phyloP scores from a whole-genome alignment of 2,329 filamentous ascomycete species.

The Scedosporium dehoogii region DNA sequence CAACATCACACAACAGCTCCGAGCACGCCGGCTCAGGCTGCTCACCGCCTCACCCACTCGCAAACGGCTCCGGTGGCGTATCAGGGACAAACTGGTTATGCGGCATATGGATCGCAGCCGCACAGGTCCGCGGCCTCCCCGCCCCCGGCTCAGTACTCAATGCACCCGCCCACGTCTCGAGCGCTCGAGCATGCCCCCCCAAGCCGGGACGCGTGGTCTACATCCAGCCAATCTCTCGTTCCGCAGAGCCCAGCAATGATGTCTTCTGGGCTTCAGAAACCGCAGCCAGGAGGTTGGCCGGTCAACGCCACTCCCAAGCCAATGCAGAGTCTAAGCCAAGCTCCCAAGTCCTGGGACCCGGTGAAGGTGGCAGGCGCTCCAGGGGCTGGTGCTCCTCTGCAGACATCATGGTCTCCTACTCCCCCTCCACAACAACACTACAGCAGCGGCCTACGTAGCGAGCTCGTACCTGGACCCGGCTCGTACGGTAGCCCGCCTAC shows the following conservation, averaged over 20 bases:
- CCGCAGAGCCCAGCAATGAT: slow-evolving; percentile 14
- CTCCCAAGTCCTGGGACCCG: slow-evolving; percentile 10
- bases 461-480: not conserved
- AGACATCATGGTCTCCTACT: slow-evolving; percentile 10
- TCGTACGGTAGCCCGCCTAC: slow-evolving; percentile 2
- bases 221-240: slow-evolving; percentile 14
- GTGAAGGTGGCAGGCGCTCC: not conserved
- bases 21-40: slow-evolving; percentile 34
- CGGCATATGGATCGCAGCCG: slow-evolving; percentile 28
- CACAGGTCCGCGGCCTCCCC: slow-evolving; percentile 33
- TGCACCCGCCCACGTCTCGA: slow-evolving; percentile 32
- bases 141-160: slow-evolving; percentile 44
- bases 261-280: slow-evolving; percentile 14
- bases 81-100: slow-evolving; percentile 32
- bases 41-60: slow-evolving; percentile 31
- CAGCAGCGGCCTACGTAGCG: slow-evolving; percentile 8
- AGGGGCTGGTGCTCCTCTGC: not conserved
- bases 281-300: slow-evolving; percentile 20
- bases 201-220: slow-evolving; percentile 26
- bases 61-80: slow-evolving; percentile 28
- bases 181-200: slow-evolving; percentile 30
- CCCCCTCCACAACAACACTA: slow-evolving; percentile 20
- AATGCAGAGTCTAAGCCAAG: slow-evolving; percentile 12
- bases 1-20: slow-evolving; percentile 25
- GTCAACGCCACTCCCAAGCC: slow-evolving; percentile 26